Percentiles rank a stretch among this genome's conserved stretches.
Evolutionary conservation across 2,329 filamentous ascomycete species (phyloP).

Genomic region (Neopestalotiopsis sp.): DNA sequence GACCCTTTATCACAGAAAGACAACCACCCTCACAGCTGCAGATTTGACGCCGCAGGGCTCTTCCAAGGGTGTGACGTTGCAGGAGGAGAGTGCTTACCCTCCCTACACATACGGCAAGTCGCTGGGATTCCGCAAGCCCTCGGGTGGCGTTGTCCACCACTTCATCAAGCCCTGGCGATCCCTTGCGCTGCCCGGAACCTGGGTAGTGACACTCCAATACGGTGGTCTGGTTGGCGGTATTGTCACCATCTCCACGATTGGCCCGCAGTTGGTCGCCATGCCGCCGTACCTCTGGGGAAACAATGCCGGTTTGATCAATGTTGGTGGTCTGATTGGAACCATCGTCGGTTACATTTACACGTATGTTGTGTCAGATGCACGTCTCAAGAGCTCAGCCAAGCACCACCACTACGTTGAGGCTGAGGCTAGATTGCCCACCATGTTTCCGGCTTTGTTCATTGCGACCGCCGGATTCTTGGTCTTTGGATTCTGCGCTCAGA

Average conservation of each 20-base stretch:
- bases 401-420: slow-evolving; percentile 37
- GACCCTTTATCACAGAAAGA: slow-evolving; percentile 34
- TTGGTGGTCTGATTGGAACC: slow-evolving; percentile 39
- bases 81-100: not conserved
- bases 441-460: slow-evolving; percentile 35
- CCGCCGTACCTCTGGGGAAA: slow-evolving; percentile 41
- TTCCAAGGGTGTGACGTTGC: not conserved
- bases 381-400: slow-evolving; percentile 28
- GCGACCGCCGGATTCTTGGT: slow-evolving; percentile 40
- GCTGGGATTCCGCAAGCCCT: slow-evolving; percentile 27
- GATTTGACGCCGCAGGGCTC: not conserved
- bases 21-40: not conserved
- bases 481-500: slow-evolving; percentile 43
- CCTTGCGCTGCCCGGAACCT: slow-evolving; percentile 37
- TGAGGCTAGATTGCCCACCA: slow-evolving; percentile 36
- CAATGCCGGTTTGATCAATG: slow-evolving; percentile 39
- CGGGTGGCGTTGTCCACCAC: slow-evolving; percentile 24
- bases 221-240: slow-evolving; percentile 41
- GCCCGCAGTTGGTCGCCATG: slow-evolving; percentile 33
- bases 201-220: slow-evolving; percentile 43
- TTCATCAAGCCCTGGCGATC: slow-evolving; percentile 35
- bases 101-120: slow-evolving; percentile 34
- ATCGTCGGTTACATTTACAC: slow-evolving; percentile 35
- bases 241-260: slow-evolving; percentile 40
- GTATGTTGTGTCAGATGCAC: slow-evolving; percentile 28